Evolutionary conservation across 768 basidiomycete genomes (phyloP), one percentile per base, ranked within the genome.

Genomic region (Naematelia aurantialba): DNA sequence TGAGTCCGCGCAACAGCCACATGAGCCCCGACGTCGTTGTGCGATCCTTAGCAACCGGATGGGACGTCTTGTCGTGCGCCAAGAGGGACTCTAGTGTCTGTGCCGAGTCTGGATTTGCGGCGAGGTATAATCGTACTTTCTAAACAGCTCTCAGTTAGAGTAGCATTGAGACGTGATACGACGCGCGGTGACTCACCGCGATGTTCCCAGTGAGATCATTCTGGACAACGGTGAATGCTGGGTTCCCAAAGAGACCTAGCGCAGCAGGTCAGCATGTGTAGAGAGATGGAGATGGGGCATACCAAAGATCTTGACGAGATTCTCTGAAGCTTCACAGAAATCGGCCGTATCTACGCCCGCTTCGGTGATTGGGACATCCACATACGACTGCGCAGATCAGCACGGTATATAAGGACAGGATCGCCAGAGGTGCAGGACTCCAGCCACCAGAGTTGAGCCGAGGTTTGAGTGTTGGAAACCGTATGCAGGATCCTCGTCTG

Each of bases 281-380:
- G 27, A 44, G 42, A 39, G 21, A 31, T 22, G 45, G 12, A 11
- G 53, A 24, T 5, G 13, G 13, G 27, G 75, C 31, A n/a, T 66
- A 96, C 94, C 91, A 75, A 99, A 96, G 68, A 98, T 80, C 58
- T 87, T 86, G 60, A 92, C 87, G 47, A 99, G 82, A 39, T 91
- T 94, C 57, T 88, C 82, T 1, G 89, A 81, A 5, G 94, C 96
- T 68, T 94, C 86, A 67, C 93, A 82, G 80, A 98, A 99, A 49
- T 82, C 80, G 46, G 84, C 75, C 14, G 96, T 98, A 76, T 98
- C 87, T 74, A 98, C 84, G 61, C 94, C 94, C 68, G 82, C 83
- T 66, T 90, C 86, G 56, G 87, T 89, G 65, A 90, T 82, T 27
- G 87, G 83, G 42, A 98, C 94, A 77, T 93, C 87, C 67, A 86